Conservation (phyloP, 148 eudicot genomes). For the Diospyros kaki region DNA sequence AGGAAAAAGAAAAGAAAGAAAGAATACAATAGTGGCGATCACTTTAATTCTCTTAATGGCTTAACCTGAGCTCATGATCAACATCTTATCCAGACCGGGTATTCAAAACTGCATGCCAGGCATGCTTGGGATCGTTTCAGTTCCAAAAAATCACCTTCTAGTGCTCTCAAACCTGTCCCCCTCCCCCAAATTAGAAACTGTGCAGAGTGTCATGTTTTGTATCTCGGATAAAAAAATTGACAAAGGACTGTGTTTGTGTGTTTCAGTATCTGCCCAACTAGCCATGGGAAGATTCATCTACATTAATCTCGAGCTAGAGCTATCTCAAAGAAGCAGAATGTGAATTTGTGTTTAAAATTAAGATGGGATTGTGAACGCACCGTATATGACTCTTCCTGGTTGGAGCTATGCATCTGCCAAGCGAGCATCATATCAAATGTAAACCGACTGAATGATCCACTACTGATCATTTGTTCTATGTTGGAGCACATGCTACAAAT, state of each 20-base stretch:
- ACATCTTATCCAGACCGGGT: no score
- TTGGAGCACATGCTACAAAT: constrained; percentile 35
- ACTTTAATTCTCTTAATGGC: no score
- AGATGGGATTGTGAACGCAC: constrained; percentile 19
- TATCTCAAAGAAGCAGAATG: neutral
- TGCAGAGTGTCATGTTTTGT: no score
- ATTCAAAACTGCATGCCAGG: no score
- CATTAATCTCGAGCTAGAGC: neutral
- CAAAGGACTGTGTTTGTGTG: neutral
- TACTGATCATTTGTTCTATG: constrained; percentile 39
- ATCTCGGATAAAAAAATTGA: no score
- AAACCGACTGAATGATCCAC: constrained; percentile 65
- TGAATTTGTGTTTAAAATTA: neutral
- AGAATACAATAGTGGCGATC: no score
- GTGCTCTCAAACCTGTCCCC: no score
- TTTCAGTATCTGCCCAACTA: neutral
- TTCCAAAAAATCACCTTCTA: no score
- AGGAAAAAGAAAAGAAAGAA: no score
- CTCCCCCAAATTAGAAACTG: no score
- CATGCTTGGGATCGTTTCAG: no score
- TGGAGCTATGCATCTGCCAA: constrained; percentile 68
- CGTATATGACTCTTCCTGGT: constrained; percentile 44
- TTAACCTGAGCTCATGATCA: no score
- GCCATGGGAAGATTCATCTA: neutral
- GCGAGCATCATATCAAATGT: constrained; percentile 97